A percentile compares a stretch with the other conserved stretches of the same genome.
Conservation (phyloP, 202 grass and related monocot species). For the Elaeis oleifera region DNA sequence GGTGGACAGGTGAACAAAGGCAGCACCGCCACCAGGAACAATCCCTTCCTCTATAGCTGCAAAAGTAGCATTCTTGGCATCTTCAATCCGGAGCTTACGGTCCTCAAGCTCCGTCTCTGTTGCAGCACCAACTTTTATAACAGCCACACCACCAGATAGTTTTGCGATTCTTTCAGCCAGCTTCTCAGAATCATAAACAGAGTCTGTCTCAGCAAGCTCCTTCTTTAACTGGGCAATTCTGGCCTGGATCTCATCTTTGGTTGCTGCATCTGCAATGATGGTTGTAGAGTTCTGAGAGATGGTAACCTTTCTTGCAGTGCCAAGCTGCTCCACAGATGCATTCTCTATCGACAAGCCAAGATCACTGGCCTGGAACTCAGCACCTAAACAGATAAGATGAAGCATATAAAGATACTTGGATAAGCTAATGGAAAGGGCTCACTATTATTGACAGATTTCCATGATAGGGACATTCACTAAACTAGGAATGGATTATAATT, state of each 20-base stretch:
- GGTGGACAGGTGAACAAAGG: slow-evolving; percentile 4
- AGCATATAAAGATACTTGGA: too few species aligned
- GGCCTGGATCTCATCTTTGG: slow-evolving; percentile 10
- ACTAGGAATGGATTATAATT: too few species aligned
- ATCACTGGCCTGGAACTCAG: slow-evolving; percentile 11
- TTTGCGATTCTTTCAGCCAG: slow-evolving; percentile 14
- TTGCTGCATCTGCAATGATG: slow-evolving; percentile 6
- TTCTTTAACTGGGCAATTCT: slow-evolving; percentile 10
- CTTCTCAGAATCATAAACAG: slow-evolving; percentile 16
- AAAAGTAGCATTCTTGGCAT: slow-evolving; percentile 18
- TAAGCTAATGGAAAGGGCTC: too few species aligned
- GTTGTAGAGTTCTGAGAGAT: slow-evolving; percentile 8
- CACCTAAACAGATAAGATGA: neutral
- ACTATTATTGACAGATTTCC: too few species aligned
- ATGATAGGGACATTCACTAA: too few species aligned
- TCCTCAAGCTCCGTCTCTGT: slow-evolving; percentile 10
- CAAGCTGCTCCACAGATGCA: slow-evolving; percentile 12
- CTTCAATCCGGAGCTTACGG: slow-evolving; percentile 11
- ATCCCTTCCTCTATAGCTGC: slow-evolving; percentile 18
- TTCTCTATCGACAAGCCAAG: slow-evolving; percentile 7
- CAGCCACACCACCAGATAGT: slow-evolving; percentile 10
- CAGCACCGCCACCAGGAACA: slow-evolving; percentile 9
- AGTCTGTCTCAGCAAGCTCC: slow-evolving; percentile 4
- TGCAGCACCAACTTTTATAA: slow-evolving; percentile 16
- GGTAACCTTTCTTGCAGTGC: slow-evolving; percentile 6